Evolutionary conservation across 179 eudicot genomes (phyloP), one percentile per base, ranked within the genome.

Genomic region (Silene vulgaris): DNA sequence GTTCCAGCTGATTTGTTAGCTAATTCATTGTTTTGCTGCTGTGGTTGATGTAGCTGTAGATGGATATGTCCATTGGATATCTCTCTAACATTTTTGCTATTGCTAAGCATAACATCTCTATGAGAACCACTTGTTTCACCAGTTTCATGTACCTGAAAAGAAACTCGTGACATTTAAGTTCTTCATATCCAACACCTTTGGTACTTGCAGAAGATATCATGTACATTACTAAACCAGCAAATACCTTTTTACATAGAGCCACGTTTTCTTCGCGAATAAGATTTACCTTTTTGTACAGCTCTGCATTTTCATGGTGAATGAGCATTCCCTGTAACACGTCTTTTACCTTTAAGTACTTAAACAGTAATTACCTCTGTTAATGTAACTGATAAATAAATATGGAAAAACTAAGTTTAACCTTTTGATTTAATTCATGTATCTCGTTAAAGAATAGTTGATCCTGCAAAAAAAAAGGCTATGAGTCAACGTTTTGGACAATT

Each of bases 11-110:
- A 20, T 43, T 43, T 12, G 50, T 43, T 74, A 71, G 87, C 50
- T 9, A 13, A 45, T 45, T 45, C 52, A 73, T 72, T 76, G 72
- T 78, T 80, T 66, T 85, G 78, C 79, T 83, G 89, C 68, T 84
- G 87, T 75, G 97, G 92, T 85, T 82, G 94, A 84, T 88, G 37
- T 60, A 91, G 97, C 80, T 88, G 89, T 77, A 91, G 89, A 62
- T 83, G 84, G 65, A 81, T 77, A 20, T 83, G 77, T 78, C 74
- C 88, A 72, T 75, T 60, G 71, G 82, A 78, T 79, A 84, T 86
- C 65, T 86, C 87, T 73, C 71, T 77, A 16, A 79, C 82, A 75
- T 80, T 79, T 80, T 77, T 79, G 40, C 76, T 74, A 65, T 85
- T 77, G 48, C 82, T 71, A n/a, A 76, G 72, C 80, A 85, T 61